Conservation (phyloP, 495 filamentous ascomycete genomes). For the Hypoxylon trugodes region DNA sequence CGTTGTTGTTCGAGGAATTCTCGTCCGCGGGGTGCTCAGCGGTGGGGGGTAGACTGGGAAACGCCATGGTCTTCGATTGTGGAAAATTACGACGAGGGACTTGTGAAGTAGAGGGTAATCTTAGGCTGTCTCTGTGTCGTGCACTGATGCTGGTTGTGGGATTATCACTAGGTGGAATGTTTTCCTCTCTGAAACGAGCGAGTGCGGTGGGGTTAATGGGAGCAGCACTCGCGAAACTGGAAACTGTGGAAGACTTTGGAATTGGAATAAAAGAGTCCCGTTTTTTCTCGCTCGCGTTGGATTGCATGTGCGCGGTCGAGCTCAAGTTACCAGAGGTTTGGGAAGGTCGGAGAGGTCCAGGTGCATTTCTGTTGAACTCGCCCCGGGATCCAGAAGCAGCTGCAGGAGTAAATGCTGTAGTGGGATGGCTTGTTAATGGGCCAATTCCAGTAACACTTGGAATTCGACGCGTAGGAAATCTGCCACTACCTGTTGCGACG, state of each 20-base stretch:
- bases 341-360: conserved; percentile 1
- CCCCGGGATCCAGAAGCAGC: conserved; percentile 3
- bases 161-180: conserved; percentile 20
- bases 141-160: neutral
- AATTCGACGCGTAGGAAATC: neutral
- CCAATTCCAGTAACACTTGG: conserved; percentile 5
- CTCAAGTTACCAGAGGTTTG: conserved; percentile 25
- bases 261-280: too few species aligned
- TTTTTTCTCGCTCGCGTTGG: too few species aligned
- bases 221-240: too few species aligned
- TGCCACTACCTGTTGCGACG: conserved; percentile 5
- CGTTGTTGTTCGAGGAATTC: too few species aligned
- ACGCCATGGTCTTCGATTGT: neutral
- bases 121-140: conserved; percentile 19
- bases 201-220: neutral
- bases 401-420: neutral
- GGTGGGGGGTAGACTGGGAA: neutral
- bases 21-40: too few species aligned
- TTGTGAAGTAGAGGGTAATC: neutral
- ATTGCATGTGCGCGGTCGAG: too few species aligned
- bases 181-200: conserved; percentile 29
- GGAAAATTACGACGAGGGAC: neutral
- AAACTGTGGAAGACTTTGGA: too few species aligned
- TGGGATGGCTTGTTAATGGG: conserved; percentile 18
- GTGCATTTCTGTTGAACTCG: neutral